Evolutionary conservation across 2,329 filamentous ascomycete species (phyloP).

Genomic region (Leptographium procerum): DNA sequence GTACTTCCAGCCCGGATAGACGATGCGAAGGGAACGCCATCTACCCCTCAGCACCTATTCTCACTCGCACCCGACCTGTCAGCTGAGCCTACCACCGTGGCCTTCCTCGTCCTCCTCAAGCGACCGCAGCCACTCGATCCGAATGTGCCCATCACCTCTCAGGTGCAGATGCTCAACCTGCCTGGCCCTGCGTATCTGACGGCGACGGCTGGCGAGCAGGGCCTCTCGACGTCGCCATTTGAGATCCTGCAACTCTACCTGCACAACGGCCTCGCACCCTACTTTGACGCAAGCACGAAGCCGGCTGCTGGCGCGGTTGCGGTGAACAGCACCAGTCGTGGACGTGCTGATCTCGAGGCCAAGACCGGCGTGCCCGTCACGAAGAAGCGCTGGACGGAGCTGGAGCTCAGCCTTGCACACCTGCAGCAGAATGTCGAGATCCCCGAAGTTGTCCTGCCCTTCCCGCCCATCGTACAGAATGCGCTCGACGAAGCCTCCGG

Average conservation of each 20-base stretch:
- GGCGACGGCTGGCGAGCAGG: slow-evolving; percentile 56
- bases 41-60: slow-evolving; percentile 49
- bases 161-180: slow-evolving; percentile 88
- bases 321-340: slow-evolving; percentile 19
- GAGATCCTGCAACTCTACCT: slow-evolving; percentile 88
- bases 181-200: slow-evolving; percentile 67
- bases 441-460: slow-evolving; percentile 74
- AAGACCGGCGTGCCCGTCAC: slow-evolving; percentile 95
- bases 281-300: slow-evolving; percentile 93
- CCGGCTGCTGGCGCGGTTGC: slow-evolving; percentile 55
- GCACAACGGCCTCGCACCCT: slow-evolving; percentile 83
- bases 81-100: slow-evolving; percentile 65
- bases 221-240: slow-evolving; percentile 67
- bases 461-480: slow-evolving; percentile 79
- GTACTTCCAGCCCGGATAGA: slow-evolving; percentile 24
- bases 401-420: slow-evolving; percentile 82
- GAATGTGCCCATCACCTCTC: slow-evolving; percentile 66
- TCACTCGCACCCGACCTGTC: slow-evolving; percentile 73
- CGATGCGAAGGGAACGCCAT: slow-evolving; percentile 16
- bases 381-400: slow-evolving; percentile 90
- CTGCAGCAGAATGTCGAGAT: slow-evolving; percentile 98
- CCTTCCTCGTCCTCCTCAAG: slow-evolving; percentile 84
- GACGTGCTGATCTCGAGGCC: slow-evolving; percentile 72
- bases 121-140: slow-evolving; percentile 79
- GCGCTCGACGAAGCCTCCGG: slow-evolving; percentile 68